phyloP scores from a whole-genome alignment of 1,139 yeast species.

The Arxiozyma slooffiae region DNA sequence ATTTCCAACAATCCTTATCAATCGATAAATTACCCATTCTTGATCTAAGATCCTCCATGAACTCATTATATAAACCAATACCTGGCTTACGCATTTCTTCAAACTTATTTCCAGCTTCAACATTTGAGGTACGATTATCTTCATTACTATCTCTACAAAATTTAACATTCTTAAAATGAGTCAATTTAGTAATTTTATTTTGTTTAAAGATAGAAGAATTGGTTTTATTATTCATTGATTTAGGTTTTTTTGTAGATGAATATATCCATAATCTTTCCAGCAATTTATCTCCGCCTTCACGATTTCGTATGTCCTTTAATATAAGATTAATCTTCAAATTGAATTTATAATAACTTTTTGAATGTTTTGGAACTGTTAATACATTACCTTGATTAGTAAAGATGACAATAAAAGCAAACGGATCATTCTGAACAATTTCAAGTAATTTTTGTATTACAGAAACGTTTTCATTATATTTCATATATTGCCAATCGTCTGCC shows the following conservation, averaged over 20 bases:
- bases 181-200: slow-evolving; percentile 2
- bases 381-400: slow-evolving; percentile 79
- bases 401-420: slow-evolving; percentile 41
- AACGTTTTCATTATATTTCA: slow-evolving; percentile 13
- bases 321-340: slow-evolving; percentile 38
- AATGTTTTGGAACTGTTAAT: slow-evolving; percentile 31
- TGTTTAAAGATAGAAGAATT: neutral
- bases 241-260: slow-evolving; percentile 51
- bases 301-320: slow-evolving; percentile 16
- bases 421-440: slow-evolving; percentile 26
- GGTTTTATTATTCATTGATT: slow-evolving; percentile 27
- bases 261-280: slow-evolving; percentile 41
- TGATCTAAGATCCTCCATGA: slow-evolving; percentile 31
- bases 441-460: slow-evolving; percentile 14
- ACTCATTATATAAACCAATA: slow-evolving; percentile 57
- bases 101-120: slow-evolving; percentile 18
- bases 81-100: slow-evolving; percentile 59
- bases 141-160: neutral
- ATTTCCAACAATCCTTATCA: slow-evolving; percentile 39
- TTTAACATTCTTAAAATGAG: slow-evolving; percentile 1
- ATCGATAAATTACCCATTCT: neutral
- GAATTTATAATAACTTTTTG: slow-evolving; percentile 47
- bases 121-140: too few species aligned
- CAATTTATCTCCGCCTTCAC: slow-evolving; percentile 17
- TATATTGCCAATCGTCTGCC: slow-evolving; percentile 27